Conservation (phyloP, 2,329 filamentous ascomycete genomes). For the Cladophialophora carrionii region DNA sequence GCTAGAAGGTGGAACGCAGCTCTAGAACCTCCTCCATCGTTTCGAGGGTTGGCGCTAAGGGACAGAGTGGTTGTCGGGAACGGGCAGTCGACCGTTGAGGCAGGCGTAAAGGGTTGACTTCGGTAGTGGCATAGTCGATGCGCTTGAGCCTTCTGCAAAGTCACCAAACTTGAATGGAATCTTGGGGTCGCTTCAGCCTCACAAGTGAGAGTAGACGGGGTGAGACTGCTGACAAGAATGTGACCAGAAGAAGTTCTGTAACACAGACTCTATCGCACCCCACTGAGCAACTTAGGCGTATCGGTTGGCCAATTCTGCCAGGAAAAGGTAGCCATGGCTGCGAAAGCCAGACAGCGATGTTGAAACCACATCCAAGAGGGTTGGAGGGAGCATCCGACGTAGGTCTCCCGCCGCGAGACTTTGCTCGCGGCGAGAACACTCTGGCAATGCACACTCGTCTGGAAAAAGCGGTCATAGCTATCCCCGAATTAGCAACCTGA, state of each 20-base stretch:
- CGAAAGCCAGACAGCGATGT: background rate
- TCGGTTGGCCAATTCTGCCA: background rate
- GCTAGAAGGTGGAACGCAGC: background rate
- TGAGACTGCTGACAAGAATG: background rate
- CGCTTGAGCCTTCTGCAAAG: background rate
- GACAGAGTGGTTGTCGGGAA: background rate
- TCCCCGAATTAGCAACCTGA: background rate
- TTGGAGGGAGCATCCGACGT: background rate
- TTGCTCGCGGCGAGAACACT: background rate
- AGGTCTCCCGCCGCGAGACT: background rate
- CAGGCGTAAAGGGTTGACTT: background rate
- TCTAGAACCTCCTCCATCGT: background rate
- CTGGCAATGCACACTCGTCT: background rate
- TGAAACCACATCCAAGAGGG: background rate
- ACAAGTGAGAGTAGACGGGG: background rate
- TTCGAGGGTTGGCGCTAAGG: background rate
- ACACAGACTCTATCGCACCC: background rate
- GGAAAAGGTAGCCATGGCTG: background rate
- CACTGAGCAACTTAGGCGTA: background rate
- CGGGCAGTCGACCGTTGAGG: background rate
- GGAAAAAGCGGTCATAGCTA: slow-evolving; percentile 2
- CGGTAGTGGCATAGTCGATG: background rate
- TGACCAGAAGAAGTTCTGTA: slow-evolving; percentile 4
- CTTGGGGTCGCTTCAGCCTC: background rate
- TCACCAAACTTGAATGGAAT: background rate